Conservation (phyloP, 2,329 filamentous ascomycete species). For the Xylogone sp. region DNA sequence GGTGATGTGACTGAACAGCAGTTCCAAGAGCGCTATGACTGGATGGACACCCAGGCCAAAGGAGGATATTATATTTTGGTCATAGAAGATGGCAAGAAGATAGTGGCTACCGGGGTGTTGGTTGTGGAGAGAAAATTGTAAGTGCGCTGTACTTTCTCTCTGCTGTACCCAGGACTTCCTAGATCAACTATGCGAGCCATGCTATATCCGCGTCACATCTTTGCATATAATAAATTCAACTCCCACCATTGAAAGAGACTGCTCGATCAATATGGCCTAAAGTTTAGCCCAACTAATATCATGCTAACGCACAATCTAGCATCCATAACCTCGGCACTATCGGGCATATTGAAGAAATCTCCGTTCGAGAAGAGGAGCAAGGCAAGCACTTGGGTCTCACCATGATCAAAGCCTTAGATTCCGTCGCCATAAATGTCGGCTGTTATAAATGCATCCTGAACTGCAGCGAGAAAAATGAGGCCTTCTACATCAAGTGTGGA, state of each 20-base stretch:
- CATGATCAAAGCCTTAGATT: constrained; percentile 89
- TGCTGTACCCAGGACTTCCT: too few relatives aligned
- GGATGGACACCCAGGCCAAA: constrained; percentile 64
- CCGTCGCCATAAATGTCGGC: constrained; percentile 77
- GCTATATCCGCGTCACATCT: too few relatives aligned
- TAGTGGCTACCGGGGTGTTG: constrained; percentile 84
- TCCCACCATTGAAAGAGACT: too few relatives aligned
- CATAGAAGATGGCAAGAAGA: constrained; percentile 65
- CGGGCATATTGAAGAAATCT: constrained; percentile 95
- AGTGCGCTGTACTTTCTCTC: constrained; percentile 28
- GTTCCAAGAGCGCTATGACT: constrained; percentile 76
- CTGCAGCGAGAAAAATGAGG: constrained; percentile 91
- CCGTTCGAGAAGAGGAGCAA: constrained; percentile 88
- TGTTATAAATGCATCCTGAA: constrained; percentile 97
- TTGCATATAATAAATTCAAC: too few relatives aligned
- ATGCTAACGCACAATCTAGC: constrained; percentile 35
- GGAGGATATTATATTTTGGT: constrained; percentile 84
- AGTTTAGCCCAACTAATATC: neutral
- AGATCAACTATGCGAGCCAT: too few relatives aligned
- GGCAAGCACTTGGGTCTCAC: constrained; percentile 91
- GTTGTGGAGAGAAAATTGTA: constrained; percentile 92
- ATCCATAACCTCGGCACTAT: constrained; percentile 77
- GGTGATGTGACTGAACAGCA: constrained; percentile 73
- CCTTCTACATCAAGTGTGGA: constrained; percentile 96
- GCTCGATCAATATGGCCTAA: too few relatives aligned